phyloP scores from a whole-genome alignment of 202 grass and related monocot genomes.

The Digitaria exilis region DNA sequence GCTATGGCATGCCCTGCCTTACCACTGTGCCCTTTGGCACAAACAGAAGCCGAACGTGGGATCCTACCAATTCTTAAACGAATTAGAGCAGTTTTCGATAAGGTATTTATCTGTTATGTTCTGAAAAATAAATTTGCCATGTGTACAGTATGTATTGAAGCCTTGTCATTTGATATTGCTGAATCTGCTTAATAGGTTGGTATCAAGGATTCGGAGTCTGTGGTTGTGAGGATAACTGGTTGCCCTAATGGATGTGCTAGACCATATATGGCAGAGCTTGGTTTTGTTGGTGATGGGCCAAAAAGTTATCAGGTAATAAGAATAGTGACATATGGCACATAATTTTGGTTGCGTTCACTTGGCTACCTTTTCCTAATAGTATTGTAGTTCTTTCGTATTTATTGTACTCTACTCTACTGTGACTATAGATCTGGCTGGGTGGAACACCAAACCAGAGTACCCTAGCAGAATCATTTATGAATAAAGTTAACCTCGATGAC shows the following conservation, averaged over 20 bases:
- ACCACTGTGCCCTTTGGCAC: slow-evolving; percentile 88
- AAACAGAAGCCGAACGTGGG: slow-evolving; percentile 96
- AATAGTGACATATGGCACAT: background rate
- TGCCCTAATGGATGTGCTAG: slow-evolving; percentile 96
- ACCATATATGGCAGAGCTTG: slow-evolving; percentile 98
- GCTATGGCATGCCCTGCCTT: slow-evolving; percentile 96
- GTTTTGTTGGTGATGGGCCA: slow-evolving; percentile 96
- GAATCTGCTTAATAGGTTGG: slow-evolving; percentile 64
- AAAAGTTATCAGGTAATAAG: slow-evolving; percentile 91
- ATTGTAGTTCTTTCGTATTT: background rate
- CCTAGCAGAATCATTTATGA: slow-evolving; percentile 78
- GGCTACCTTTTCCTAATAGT: background rate
- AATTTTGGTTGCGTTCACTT: background rate
- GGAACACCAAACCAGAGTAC: slow-evolving; percentile 89
- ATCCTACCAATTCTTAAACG: slow-evolving; percentile 85
- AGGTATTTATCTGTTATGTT: slow-evolving; percentile 51
- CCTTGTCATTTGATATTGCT: background rate
- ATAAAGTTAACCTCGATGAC: slow-evolving; percentile 93
- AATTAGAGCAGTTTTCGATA: slow-evolving; percentile 83
- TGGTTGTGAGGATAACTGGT: slow-evolving; percentile 94
- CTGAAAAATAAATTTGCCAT: background rate
- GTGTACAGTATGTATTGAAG: background rate
- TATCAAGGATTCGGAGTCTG: slow-evolving; percentile 66
- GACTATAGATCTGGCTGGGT: slow-evolving; percentile 88
- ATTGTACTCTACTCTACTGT: slow-evolving; percentile 36